Conservation (phyloP, 139 green algal species). For the Chara braunii region DNA sequence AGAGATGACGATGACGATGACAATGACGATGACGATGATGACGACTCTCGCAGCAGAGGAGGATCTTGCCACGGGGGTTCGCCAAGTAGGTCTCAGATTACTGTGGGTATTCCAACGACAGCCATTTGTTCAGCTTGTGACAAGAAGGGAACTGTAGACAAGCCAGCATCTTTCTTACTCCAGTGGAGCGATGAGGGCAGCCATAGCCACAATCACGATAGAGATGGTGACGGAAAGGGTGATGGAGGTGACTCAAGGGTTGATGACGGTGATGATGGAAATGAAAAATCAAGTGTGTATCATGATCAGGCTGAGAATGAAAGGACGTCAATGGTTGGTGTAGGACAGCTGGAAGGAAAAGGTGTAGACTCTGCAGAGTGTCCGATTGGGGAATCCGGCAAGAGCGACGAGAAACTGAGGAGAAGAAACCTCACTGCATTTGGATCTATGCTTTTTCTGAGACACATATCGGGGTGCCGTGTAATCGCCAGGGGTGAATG, state of each 20-base stretch:
- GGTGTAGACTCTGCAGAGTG: neutral
- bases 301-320: neutral
- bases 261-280: conserved; percentile 7
- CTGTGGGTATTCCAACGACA: too few species aligned
- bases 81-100: too few species aligned
- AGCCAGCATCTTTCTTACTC: too few species aligned
- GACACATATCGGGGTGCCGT: conserved; percentile 26
- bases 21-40: too few species aligned
- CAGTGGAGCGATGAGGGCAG: neutral
- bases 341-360: neutral
- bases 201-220: neutral
- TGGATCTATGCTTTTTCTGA: conserved; percentile 32
- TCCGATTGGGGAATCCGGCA: neutral
- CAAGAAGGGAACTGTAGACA: too few species aligned
- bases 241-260: neutral
- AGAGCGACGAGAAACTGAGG: too few species aligned
- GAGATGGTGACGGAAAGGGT: neutral
- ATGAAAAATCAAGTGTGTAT: neutral
- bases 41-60: too few species aligned
- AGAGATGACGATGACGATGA: too few species aligned
- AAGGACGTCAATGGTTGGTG: neutral
- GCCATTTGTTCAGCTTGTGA: too few species aligned
- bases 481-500: conserved; percentile 10
- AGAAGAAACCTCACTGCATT: conserved; percentile 27
- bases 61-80: too few species aligned